A percentile compares a stretch with the other conserved stretches of the same genome.
These are phyloP conservation scores for Penicillium sclerotiorum DNA, from an alignment of 2,329 filamentous ascomycete species.

Conservation along the genomic window DNA sequence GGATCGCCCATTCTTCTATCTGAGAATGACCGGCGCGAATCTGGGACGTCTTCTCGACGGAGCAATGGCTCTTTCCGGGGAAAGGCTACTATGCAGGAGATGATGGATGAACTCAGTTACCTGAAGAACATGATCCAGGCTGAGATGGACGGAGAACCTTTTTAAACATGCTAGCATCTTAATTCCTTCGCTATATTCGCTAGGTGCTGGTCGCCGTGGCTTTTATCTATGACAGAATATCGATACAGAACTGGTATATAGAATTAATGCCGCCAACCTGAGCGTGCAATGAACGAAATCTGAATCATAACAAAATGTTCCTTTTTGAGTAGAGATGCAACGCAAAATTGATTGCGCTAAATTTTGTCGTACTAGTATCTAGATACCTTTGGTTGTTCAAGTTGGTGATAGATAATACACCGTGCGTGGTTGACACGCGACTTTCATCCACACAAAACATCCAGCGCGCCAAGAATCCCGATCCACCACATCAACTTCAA, in stretches of 20 bases:
- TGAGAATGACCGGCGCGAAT: slow-evolving; percentile 11
- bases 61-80: slow-evolving; percentile 24
- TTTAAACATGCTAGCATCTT: slow-evolving; percentile 4
- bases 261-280: slow-evolving; percentile 1
- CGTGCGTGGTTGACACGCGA: neutral
- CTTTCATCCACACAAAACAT: slow-evolving; percentile 10
- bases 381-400: neutral
- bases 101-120: slow-evolving; percentile 57
- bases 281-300: neutral
- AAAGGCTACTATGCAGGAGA: slow-evolving; percentile 48
- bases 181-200: neutral
- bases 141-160: slow-evolving; percentile 29
- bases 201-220: slow-evolving; percentile 21
- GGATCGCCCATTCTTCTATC: slow-evolving; percentile 27
- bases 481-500: slow-evolving; percentile 26
- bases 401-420: neutral
- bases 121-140: slow-evolving; percentile 51
- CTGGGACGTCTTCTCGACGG: slow-evolving; percentile 13
- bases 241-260: neutral
- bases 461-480: slow-evolving; percentile 27
- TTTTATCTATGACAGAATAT: neutral
- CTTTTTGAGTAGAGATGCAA: no score
- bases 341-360: no score
- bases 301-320: no score
- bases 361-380: no score